These are phyloP conservation scores for Pseudonectria buxi DNA, from an alignment of 2,329 filamentous ascomycete species.

Conservation along the genomic window DNA sequence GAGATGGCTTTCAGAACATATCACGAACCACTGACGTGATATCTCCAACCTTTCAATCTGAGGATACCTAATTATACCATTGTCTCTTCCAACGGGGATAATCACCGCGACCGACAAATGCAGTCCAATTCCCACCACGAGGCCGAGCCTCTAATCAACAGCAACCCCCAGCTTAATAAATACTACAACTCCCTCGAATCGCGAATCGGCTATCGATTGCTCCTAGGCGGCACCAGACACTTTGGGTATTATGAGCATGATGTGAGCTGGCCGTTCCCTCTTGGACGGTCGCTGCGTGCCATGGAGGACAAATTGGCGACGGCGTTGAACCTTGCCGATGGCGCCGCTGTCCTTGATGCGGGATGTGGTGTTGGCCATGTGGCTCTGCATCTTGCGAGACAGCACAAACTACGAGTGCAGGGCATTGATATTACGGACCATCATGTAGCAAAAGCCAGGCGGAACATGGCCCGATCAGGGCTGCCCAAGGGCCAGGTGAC, in stretches of 20 bases:
- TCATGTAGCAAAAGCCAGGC: conserved; percentile 37
- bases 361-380: conserved; percentile 45
- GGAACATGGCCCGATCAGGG: conserved; percentile 30
- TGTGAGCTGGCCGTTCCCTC: conserved; percentile 41
- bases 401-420: conserved; percentile 31
- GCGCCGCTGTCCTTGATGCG: conserved; percentile 41
- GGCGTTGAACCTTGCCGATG: conserved; percentile 29
- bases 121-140: background rate
- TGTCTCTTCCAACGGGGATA: too few species aligned
- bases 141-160: conserved; percentile 27
- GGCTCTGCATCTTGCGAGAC: conserved; percentile 39
- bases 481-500: conserved; percentile 29
- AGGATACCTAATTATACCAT: too few species aligned
- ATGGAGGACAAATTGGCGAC: conserved; percentile 45
- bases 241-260: conserved; percentile 41
- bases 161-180: conserved; percentile 32
- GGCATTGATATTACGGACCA: conserved; percentile 43
- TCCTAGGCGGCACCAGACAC: conserved; percentile 42
- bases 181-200: conserved; percentile 42
- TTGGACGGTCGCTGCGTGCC: conserved; percentile 32
- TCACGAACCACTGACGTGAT: too few species aligned
- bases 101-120: too few species aligned
- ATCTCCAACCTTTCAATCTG: too few species aligned
- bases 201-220: conserved; percentile 32
- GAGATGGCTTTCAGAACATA: too few species aligned